These are phyloP conservation scores for Papilionanthe hybrid DNA, from an alignment of 116 monocot species.

Conservation along the genomic window DNA sequence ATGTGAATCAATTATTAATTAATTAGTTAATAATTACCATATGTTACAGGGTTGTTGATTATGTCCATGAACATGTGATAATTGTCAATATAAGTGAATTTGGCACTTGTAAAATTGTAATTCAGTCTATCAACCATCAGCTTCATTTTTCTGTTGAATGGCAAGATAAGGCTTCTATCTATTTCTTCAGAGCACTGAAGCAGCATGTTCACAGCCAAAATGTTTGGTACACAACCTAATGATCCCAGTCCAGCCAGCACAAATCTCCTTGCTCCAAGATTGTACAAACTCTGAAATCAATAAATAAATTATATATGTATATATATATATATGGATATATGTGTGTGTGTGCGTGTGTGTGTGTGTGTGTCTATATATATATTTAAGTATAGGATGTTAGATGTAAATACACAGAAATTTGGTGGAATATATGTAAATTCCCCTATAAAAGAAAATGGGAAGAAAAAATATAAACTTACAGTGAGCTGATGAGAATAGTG, in stretches of 20 bases:
- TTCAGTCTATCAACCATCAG: slow-evolving; percentile 44
- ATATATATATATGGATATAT: too few species aligned
- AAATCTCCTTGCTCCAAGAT: slow-evolving; percentile 73
- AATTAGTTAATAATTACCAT: slow-evolving; percentile 28
- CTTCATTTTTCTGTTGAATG: slow-evolving; percentile 62
- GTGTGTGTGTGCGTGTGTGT: too few species aligned
- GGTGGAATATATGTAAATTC: too few species aligned
- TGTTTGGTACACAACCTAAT: slow-evolving; percentile 70
- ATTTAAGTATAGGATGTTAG: too few species aligned
- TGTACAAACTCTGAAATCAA: slow-evolving; percentile 55
- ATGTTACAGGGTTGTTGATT: slow-evolving; percentile 33
- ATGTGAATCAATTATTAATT: background rate
- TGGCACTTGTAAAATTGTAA: slow-evolving; percentile 49
- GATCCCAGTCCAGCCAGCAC: slow-evolving; percentile 61
- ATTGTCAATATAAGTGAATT: slow-evolving; percentile 58
- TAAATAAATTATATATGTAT: too few species aligned
- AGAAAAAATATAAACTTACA: background rate
- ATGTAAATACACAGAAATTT: too few species aligned
- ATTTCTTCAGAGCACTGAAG: slow-evolving; percentile 42
- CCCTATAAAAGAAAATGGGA: too few species aligned
- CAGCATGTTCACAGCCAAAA: slow-evolving; percentile 38
- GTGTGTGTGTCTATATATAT: too few species aligned
- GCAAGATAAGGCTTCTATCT: slow-evolving; percentile 44
- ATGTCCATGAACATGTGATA: slow-evolving; percentile 62
- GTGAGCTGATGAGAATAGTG: slow-evolving; percentile 42